Evolutionary conservation across 768 basidiomycete species (phyloP).

Genomic region (Pulveroboletus frians): DNA sequence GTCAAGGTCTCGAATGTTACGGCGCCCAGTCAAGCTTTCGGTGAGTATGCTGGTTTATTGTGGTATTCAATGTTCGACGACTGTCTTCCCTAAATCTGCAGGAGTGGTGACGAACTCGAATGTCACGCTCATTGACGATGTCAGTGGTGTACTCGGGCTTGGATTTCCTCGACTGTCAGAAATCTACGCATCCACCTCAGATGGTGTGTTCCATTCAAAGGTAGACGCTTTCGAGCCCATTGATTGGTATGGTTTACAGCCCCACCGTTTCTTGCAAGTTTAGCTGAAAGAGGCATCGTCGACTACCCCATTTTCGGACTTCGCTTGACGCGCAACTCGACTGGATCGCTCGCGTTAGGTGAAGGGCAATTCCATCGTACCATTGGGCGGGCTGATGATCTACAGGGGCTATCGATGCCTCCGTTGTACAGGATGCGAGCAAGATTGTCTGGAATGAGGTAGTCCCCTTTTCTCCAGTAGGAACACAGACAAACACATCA

Average conservation of each 20-base stretch:
- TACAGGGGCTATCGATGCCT: conserved; percentile 69
- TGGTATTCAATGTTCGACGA: conserved; percentile 1
- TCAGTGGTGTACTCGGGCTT: conserved; percentile 70
- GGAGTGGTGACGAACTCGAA: conserved; percentile 60
- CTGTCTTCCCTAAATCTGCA: conserved; percentile 21
- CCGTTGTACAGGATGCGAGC: conserved; percentile 56
- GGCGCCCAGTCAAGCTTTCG: conserved; percentile 58
- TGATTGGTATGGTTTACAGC: conserved; percentile 34
- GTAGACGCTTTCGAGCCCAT: background rate
- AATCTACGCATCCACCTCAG: conserved; percentile 41
- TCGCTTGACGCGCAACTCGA: conserved; percentile 52
- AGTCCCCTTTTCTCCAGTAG: conserved; percentile 65
- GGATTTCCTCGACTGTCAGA: conserved; percentile 72
- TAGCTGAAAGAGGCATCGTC: conserved; percentile 59
- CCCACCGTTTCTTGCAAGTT: conserved; percentile 58
- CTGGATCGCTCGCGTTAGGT: conserved; percentile 67
- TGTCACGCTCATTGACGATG: conserved; percentile 54
- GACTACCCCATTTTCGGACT: conserved; percentile 77
- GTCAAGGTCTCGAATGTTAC: conserved; percentile 58
- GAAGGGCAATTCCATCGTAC: background rate
- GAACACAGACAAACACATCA: conserved; percentile 49
- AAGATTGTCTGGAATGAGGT: conserved; percentile 71
- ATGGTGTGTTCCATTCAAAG: conserved; percentile 38
- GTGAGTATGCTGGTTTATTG: conserved; percentile 35
- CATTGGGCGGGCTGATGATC: background rate